Conservation (phyloP, 2,329 filamentous ascomycete species). For the Metarhizium robertsii region DNA sequence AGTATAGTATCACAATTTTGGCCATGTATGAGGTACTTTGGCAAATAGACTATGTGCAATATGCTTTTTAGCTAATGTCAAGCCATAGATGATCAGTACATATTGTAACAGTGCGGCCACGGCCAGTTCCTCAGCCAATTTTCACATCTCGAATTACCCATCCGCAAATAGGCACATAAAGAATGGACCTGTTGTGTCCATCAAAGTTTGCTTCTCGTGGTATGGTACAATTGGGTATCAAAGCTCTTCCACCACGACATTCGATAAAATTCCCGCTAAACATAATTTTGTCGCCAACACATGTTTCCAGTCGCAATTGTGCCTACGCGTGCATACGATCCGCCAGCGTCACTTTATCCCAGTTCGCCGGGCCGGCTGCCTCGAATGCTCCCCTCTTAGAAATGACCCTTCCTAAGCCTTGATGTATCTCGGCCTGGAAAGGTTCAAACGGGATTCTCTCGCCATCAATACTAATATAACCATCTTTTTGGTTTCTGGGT, state of each 20-base stretch:
- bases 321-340: slow-evolving; percentile 16
- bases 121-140: too few species aligned
- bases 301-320: neutral
- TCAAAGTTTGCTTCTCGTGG: neutral
- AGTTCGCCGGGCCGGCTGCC: slow-evolving; percentile 41
- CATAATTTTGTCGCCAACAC: neutral
- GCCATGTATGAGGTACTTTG: too few species aligned
- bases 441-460: slow-evolving; percentile 79
- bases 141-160: too few species aligned
- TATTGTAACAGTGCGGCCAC: too few species aligned
- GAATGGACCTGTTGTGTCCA: neutral
- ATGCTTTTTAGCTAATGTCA: too few species aligned
- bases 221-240: slow-evolving; percentile 14
- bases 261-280: neutral
- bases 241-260: slow-evolving; percentile 3
- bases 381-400: slow-evolving; percentile 71
- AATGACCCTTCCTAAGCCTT: slow-evolving; percentile 73
- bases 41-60: too few species aligned
- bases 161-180: neutral
- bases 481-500: slow-evolving; percentile 60
- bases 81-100: too few species aligned
- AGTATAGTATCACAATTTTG: too few species aligned
- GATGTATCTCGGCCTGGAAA: slow-evolving; percentile 86
- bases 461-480: slow-evolving; percentile 91
- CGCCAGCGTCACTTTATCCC: slow-evolving; percentile 32